Percentiles rank a stretch among this genome's conserved stretches.
Evolutionary conservation across 2,329 filamentous ascomycete species (phyloP).

Genomic region (Alternaria brassicicola): DNA sequence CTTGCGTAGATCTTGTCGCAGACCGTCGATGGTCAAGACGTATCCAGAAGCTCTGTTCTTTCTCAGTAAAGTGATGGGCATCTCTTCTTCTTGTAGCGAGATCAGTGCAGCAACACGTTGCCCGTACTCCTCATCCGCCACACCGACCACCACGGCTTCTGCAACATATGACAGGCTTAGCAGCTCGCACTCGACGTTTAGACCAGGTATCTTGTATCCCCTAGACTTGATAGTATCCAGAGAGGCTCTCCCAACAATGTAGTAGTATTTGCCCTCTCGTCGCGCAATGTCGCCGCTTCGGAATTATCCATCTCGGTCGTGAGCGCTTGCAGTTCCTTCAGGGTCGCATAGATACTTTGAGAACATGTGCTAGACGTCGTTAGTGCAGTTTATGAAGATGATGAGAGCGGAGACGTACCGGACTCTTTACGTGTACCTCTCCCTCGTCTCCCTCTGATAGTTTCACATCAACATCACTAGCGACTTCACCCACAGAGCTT

Average conservation of each 20-base stretch:
- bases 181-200: constrained; percentile 62
- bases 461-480: constrained; percentile 50
- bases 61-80: constrained; percentile 29
- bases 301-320: constrained; percentile 57
- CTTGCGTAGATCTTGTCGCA: constrained; percentile 53
- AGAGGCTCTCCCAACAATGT: constrained; percentile 59
- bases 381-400: neutral
- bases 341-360: constrained; percentile 50
- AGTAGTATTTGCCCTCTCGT: constrained; percentile 55
- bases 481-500: constrained; percentile 46
- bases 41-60: constrained; percentile 19
- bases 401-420: constrained; percentile 20
- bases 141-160: constrained; percentile 61
- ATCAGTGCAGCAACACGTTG: constrained; percentile 63
- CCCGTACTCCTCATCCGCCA: constrained; percentile 61
- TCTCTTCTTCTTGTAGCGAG: constrained; percentile 46
- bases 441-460: constrained; percentile 56
- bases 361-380: constrained; percentile 45
- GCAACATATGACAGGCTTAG: constrained; percentile 56
- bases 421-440: constrained; percentile 52
- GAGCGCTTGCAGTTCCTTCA: constrained; percentile 54
- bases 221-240: constrained; percentile 63
- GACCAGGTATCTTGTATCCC: constrained; percentile 62
- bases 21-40: constrained; percentile 48
- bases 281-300: constrained; percentile 55